Conservation (phyloP, 2,329 filamentous ascomycete genomes). For the Penicillium sp. region DNA sequence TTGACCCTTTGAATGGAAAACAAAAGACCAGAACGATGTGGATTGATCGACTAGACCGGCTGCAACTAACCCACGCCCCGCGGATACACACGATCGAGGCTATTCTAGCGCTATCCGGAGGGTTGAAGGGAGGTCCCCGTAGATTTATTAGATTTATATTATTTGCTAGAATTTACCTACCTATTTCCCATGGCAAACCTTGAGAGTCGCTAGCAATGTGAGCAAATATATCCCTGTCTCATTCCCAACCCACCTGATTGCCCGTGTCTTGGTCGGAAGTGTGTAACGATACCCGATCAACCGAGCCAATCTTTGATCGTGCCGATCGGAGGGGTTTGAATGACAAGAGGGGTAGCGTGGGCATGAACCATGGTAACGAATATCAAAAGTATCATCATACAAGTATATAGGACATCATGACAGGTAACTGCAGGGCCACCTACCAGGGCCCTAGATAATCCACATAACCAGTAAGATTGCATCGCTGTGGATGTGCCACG, state of each 20-base stretch:
- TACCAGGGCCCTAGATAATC: not conserved
- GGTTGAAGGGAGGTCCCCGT: not conserved
- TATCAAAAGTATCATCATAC: not conserved
- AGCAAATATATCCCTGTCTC: conserved; percentile 19
- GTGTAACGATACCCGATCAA: conserved; percentile 13
- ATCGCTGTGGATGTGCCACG: conserved; percentile 19
- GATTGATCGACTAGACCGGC: conserved; percentile 15
- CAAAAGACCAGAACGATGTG: conserved; percentile 2
- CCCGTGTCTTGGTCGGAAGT: conserved; percentile 11
- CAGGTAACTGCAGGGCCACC: not conserved
- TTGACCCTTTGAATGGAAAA: not conserved
- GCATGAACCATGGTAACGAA: conserved; percentile 22
- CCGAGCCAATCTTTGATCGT: conserved; percentile 12
- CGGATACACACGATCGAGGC: conserved; percentile 10
- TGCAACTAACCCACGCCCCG: conserved; percentile 15
- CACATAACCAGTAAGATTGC: not conserved
- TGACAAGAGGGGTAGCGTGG: conserved; percentile 12
- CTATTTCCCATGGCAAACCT: not conserved
- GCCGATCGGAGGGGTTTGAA: conserved; percentile 18
- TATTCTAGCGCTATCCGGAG: conserved; percentile 4
- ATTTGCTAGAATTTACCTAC: not conserved
- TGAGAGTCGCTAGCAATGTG: conserved; percentile 1
- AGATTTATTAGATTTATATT: not conserved
- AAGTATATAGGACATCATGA: not conserved
- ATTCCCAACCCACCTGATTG: conserved; percentile 18